A percentile compares a stretch with the other conserved stretches of the same genome.
phyloP scores from a whole-genome alignment of 495 filamentous ascomycete genomes.

The Penicillium pulvis region DNA sequence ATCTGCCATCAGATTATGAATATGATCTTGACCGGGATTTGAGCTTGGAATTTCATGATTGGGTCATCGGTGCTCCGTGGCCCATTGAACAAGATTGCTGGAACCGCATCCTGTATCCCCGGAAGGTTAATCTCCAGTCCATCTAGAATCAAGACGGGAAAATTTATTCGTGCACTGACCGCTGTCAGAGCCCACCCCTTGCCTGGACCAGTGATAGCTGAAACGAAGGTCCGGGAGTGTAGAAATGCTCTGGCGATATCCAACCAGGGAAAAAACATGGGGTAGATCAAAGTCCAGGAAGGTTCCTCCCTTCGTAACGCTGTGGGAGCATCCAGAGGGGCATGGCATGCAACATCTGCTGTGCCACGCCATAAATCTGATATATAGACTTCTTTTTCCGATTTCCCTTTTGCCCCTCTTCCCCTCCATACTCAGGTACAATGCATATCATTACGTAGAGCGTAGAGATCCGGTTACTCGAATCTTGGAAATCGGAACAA shows the following conservation, averaged over 20 bases:
- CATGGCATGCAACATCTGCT: background rate
- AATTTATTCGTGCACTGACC: background rate
- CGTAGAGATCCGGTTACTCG: background rate
- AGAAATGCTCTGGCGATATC: too few relatives aligned
- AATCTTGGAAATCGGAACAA: background rate
- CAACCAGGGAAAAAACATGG: background rate
- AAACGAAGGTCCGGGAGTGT: background rate
- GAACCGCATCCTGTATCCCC: slow-evolving; percentile 18
- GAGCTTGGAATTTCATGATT: slow-evolving; percentile 12
- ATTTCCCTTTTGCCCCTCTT: background rate
- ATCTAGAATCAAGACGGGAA: background rate
- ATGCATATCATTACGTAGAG: background rate
- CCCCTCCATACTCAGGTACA: slow-evolving; percentile 1
- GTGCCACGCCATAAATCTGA: background rate
- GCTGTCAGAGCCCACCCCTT: slow-evolving; percentile 5
- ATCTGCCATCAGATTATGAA: slow-evolving; percentile 14
- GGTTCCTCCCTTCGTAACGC: too few relatives aligned
- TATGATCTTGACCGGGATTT: slow-evolving; percentile 5
- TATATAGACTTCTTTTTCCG: background rate
- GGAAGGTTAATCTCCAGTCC: slow-evolving; percentile 2
- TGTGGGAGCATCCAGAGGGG: background rate
- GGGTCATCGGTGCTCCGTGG: slow-evolving; percentile 19
- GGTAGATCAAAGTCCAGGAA: background rate
- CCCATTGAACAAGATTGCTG: slow-evolving; percentile 25
- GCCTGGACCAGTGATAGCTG: background rate